Base-by-base conservation (phyloP, 768 basidiomycete species). In the Boletellus ananas region DNA sequence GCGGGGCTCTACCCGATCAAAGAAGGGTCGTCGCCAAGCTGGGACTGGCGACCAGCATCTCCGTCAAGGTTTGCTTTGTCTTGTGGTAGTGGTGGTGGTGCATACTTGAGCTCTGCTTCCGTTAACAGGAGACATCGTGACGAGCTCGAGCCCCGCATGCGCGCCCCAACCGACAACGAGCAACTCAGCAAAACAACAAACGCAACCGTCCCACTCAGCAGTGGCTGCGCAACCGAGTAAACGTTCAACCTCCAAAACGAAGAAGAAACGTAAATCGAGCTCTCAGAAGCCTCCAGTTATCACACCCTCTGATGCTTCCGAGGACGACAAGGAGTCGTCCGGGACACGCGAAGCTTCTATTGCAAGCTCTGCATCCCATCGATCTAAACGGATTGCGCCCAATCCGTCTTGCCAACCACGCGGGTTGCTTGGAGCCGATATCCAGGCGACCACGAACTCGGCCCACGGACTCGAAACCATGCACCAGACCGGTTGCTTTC, bases 251-350 rank as follows among this genome's bases (percentile, higher is more conserved):
- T 44, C 31, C 17, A 37, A 51, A 36, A 52, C 27, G 38, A 39
- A 34, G 10, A 59, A 45, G 50, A 66, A 65, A 45, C 65, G 57
- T 35, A 64, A 62, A 51, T 47, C 55, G 31, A 48, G 41, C 34
- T 55, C 57, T 43, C 64, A 67, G 55, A 52, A 59, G 16, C 51
- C 59, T 18, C 23, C 54, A 0, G 36, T 50, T 14, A 45, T 57
- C 21, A 36, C 59, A 29, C 49, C 56, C 18, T 57, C 64, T 20
- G 57, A 59, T 52, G 47, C 37, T n/a, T 59, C 57, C n/a, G 62
- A 51, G 40, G 57, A 63, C n/a, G 63, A 60, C 36, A 45, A 47
- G 25, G 38, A n/a, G 18, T 20, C 42, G 4, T n/a, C 54, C 39
- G 16, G 45, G 36, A 18, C 37, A 37, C 45, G 14, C 42, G 18